Conservation (phyloP, 2,329 filamentous ascomycete species). For the Fusarium hostae region DNA sequence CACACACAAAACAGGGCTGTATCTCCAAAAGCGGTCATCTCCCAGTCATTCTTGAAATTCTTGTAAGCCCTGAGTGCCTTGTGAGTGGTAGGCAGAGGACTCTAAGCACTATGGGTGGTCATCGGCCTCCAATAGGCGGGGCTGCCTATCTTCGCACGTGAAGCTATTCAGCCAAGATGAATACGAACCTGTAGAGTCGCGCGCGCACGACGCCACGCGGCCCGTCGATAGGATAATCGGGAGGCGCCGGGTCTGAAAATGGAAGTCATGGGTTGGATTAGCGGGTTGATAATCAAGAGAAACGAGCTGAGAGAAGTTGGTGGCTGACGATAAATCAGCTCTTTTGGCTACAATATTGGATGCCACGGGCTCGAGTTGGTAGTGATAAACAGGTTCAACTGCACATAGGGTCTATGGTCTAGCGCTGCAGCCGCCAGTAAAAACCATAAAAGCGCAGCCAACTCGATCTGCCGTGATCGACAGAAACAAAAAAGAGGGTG, state of each 20-base stretch:
- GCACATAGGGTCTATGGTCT: conserved; percentile 34
- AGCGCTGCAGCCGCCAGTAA: conserved; percentile 38
- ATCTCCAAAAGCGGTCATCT: conserved; percentile 28
- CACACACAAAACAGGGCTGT: conserved; percentile 36
- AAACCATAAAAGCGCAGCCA: conserved; percentile 9
- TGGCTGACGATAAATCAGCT: conserved; percentile 37
- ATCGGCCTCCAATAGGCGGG: conserved; percentile 38
- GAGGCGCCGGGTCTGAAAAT: conserved; percentile 32
- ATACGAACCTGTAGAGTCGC: conserved; percentile 34
- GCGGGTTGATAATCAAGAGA: conserved; percentile 29
- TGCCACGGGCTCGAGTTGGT: conserved; percentile 25
- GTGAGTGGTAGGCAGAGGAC: conserved; percentile 24
- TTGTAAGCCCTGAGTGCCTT: conserved; percentile 31
- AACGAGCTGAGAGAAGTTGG: conserved; percentile 37
- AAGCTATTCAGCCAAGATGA: conserved; percentile 34
- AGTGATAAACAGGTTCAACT: conserved; percentile 38
- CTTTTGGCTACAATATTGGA: conserved; percentile 7
- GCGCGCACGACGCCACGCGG: conserved; percentile 41
- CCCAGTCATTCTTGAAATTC: conserved; percentile 40
- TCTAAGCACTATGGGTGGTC: conserved; percentile 37
- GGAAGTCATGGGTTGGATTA: conserved; percentile 44
- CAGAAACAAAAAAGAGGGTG: conserved; percentile 8
- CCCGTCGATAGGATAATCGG: conserved; percentile 27
- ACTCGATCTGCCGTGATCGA: conserved; percentile 20
- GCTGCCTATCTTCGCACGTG: conserved; percentile 41